Conservation (phyloP, 208 protist species). For the Zelonia costaricensis region DNA sequence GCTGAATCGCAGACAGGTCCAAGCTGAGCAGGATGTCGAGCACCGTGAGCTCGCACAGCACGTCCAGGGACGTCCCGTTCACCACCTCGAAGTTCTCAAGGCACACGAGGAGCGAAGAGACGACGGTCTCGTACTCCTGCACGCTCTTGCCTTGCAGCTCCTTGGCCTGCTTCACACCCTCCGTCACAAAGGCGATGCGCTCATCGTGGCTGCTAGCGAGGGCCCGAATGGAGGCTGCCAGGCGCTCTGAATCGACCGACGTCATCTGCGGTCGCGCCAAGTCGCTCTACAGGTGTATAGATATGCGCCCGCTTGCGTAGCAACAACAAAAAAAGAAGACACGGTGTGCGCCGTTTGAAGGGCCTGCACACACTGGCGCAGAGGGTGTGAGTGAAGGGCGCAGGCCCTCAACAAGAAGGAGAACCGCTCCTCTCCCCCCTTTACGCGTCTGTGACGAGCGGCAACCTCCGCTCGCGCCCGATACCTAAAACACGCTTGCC, state of each 20-base stretch:
- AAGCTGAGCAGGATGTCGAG: constrained; percentile 75
- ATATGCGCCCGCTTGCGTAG: neutral
- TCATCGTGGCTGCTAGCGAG: constrained; percentile 40
- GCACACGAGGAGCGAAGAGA: constrained; percentile 65
- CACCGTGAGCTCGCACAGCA: constrained; percentile 75
- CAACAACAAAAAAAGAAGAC: constrained; percentile 4
- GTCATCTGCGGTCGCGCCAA: constrained; percentile 11
- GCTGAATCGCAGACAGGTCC: constrained; percentile 70
- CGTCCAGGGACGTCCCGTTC: constrained; percentile 45
- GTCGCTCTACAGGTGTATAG: neutral
- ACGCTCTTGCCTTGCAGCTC: constrained; percentile 70
- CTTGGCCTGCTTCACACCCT: constrained; percentile 66
- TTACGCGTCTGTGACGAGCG: no score
- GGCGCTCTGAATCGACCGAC: constrained; percentile 28
- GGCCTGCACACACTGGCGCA: no score
- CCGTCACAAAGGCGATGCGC: constrained; percentile 47
- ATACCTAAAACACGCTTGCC: neutral
- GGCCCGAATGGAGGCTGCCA: constrained; percentile 47
- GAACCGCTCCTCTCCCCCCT: no score
- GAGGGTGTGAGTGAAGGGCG: neutral
- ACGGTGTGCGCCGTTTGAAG: no score
- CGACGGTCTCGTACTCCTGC: constrained; percentile 70
- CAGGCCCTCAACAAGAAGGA: neutral
- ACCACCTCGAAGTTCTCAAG: constrained; percentile 81
- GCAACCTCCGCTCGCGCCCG: no score